Evolutionary conservation across 768 basidiomycete genomes (phyloP).

Genomic region (Chalciporus chontae): DNA sequence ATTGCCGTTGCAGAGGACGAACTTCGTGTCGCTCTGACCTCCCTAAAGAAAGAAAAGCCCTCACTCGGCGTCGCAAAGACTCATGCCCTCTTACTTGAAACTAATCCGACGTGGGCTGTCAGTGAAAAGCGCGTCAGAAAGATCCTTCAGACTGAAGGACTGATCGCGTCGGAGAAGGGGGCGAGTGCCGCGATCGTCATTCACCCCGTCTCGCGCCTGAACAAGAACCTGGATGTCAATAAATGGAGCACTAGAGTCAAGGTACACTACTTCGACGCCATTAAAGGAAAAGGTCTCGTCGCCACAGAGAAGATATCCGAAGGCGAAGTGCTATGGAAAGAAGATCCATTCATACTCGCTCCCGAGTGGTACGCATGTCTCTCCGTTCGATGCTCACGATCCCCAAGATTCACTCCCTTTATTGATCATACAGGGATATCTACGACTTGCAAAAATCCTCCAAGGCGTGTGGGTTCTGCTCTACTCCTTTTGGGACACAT

Average conservation of each 20-base stretch:
- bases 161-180: slow-evolving; percentile 30
- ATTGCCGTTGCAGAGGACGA: slow-evolving; percentile 46
- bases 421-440: slow-evolving; percentile 55
- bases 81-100: slow-evolving; percentile 55
- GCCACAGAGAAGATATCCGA: slow-evolving; percentile 62
- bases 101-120: slow-evolving; percentile 68
- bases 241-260: slow-evolving; percentile 63
- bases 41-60: slow-evolving; percentile 56
- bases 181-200: slow-evolving; percentile 12
- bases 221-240: slow-evolving; percentile 57
- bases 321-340: slow-evolving; percentile 80
- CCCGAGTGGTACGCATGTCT: slow-evolving; percentile 64
- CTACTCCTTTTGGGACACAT: slow-evolving; percentile 51
- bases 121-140: slow-evolving; percentile 83
- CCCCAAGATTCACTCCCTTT: neutral
- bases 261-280: slow-evolving; percentile 62
- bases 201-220: slow-evolving; percentile 62
- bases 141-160: slow-evolving; percentile 57
- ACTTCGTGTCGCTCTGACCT: slow-evolving; percentile 51
- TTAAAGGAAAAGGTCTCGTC: slow-evolving; percentile 82
- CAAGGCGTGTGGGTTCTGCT: slow-evolving; percentile 69
- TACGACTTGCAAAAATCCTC: slow-evolving; percentile 62
- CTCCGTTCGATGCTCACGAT: neutral
- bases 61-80: slow-evolving; percentile 70
- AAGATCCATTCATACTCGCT: slow-evolving; percentile 78